Conservation (phyloP, 2,329 filamentous ascomycete species). For the Pseudogymnoascus sp. region DNA sequence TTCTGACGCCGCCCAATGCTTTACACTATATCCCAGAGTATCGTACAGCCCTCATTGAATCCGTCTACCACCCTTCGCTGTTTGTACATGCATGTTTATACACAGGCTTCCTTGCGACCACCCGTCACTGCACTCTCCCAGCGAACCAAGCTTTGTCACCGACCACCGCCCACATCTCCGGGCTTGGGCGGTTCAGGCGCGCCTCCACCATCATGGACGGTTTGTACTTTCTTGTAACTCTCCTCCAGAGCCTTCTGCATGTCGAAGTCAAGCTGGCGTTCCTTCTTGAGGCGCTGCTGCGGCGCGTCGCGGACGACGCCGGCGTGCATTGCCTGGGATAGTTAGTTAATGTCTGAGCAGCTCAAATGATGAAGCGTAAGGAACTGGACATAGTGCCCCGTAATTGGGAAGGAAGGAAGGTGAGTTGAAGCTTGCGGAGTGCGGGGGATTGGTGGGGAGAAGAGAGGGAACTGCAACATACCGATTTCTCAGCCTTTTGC, state of each 20-base stretch:
- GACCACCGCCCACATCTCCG: constrained; percentile 2
- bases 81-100: constrained; percentile 5
- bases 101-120: background rate
- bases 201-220: constrained; percentile 50
- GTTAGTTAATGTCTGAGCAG: background rate
- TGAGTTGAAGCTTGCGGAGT: background rate
- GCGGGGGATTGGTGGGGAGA: background rate
- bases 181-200: constrained; percentile 13
- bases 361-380: background rate
- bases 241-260: constrained; percentile 79
- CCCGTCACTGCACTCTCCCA: constrained; percentile 5
- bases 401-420: background rate
- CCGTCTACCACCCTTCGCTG: background rate
- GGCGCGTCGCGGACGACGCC: constrained; percentile 94
- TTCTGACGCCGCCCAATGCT: background rate
- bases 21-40: background rate
- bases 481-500: constrained; percentile 75
- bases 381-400: constrained; percentile 16
- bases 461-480: constrained; percentile 38
- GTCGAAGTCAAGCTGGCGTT: constrained; percentile 91
- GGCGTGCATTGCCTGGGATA: constrained; percentile 84
- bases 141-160: background rate
- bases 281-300: constrained; percentile 81
- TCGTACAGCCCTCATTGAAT: background rate
- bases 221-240: constrained; percentile 86